Conservation (phyloP, 768 basidiomycete genomes). For the Suillus occidentalis region DNA sequence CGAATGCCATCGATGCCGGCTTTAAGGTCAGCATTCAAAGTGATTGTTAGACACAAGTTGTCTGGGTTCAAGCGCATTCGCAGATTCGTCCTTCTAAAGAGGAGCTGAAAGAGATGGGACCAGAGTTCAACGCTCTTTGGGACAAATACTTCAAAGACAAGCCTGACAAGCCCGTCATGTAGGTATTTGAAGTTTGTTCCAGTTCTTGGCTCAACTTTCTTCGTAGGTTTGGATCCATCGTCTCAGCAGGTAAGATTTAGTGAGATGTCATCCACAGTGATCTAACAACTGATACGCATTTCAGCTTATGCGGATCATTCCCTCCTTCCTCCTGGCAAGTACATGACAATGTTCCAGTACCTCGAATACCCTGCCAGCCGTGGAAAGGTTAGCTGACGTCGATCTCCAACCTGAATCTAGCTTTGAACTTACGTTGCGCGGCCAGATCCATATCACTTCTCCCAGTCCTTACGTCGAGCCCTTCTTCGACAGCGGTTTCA, state of each 20-base stretch:
- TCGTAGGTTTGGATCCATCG: constrained; percentile 61
- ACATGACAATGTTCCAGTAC: constrained; percentile 76
- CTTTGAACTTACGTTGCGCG: not conserved
- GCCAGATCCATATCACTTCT: constrained; percentile 61
- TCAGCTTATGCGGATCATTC: constrained; percentile 69
- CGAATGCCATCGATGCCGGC: constrained; percentile 73
- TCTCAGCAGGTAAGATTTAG: constrained; percentile 48
- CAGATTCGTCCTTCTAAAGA: constrained; percentile 69
- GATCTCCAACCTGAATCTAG: not conserved
- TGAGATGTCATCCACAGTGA: not conserved
- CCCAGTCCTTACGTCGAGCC: constrained; percentile 63
- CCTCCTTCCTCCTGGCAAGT: constrained; percentile 69
- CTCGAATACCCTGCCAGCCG: constrained; percentile 75
- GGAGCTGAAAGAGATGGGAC: constrained; percentile 78
- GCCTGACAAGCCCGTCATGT: constrained; percentile 79
- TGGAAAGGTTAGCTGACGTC: constrained; percentile 48
- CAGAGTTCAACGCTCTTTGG: constrained; percentile 70
- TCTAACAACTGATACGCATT: not conserved
- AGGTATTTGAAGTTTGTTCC: constrained; percentile 16
- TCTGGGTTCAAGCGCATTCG: constrained; percentile 1
- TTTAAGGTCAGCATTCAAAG: constrained; percentile 50
- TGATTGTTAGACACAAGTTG: not conserved
- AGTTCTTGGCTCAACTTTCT: not conserved
- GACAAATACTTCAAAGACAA: constrained; percentile 76
- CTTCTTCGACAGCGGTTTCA: constrained; percentile 72